Evolutionary conservation across 768 basidiomycete genomes (phyloP).

Genomic region (Cubamyces sp.): DNA sequence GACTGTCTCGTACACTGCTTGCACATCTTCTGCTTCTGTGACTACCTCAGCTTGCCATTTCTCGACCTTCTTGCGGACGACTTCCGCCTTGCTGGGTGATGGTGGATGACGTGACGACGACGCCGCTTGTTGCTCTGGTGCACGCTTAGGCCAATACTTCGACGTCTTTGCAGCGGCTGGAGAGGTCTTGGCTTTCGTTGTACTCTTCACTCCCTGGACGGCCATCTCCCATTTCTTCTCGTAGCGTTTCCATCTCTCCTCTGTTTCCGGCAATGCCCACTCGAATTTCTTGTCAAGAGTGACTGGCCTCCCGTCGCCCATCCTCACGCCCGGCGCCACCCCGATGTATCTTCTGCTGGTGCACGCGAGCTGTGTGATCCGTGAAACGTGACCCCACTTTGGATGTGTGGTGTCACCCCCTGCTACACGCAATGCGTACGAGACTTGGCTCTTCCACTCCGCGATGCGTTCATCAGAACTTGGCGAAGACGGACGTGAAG

Average conservation of each 20-base stretch:
- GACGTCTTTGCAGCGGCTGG: conserved; percentile 7
- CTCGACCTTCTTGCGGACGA: conserved; percentile 41
- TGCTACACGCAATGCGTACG: conserved; percentile 40
- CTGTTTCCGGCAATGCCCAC: conserved; percentile 49
- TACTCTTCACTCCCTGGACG: conserved; percentile 19
- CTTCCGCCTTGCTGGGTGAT: conserved; percentile 26
- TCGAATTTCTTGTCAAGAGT: conserved; percentile 30
- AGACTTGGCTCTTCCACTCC: conserved; percentile 38
- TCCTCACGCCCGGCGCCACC: conserved; percentile 25
- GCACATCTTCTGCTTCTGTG: conserved; percentile 1
- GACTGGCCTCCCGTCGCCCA: conserved; percentile 32
- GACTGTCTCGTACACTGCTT: not conserved
- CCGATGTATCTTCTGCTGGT: conserved; percentile 42
- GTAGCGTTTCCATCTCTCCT: conserved; percentile 53
- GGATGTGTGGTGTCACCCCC: conserved; percentile 46
- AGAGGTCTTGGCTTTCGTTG: not conserved
- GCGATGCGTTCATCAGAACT: conserved; percentile 36
- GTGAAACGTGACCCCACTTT: conserved; percentile 50
- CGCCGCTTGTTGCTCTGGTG: not conserved
- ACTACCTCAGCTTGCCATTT: conserved; percentile 40
- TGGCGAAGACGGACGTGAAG: conserved; percentile 42
- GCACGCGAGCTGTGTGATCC: conserved; percentile 44
- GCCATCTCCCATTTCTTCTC: conserved; percentile 41
- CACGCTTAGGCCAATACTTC: conserved; percentile 26
- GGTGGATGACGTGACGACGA: not conserved